Base-by-base conservation (phyloP, 1,139 yeast genomes). In the Suhomyces ambrosiae region DNA sequence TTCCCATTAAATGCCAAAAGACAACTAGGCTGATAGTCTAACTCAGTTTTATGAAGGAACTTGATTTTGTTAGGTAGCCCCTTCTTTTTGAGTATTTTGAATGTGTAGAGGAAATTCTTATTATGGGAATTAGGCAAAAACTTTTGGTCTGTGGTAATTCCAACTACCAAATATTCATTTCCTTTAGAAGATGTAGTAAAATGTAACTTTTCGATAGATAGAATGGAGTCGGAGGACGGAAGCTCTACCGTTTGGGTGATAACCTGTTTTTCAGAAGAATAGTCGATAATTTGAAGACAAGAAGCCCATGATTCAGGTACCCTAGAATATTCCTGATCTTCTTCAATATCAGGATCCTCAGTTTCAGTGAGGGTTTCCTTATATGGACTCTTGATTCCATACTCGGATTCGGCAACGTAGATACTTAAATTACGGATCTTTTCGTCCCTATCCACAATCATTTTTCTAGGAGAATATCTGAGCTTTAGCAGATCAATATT, bases 31-130 rank as follows among this genome's bases (percentile, higher is more conserved):
- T 68, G 62, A 7, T 53, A 63, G 5, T 76, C 80, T 1, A 85
- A 61, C 18, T 62, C 57, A 0, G 97, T 90, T 41, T 69, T 69
- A 58, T 90, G 95, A 3, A 83, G 51, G 18, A 80, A 66, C 30
- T 64, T 60, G 13, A 86, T 49, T 2, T 58, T 49, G 23, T 54
- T 56, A 3, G 63, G 61, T 15, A 43, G 42, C 7, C 42, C 37
- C 8, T 62, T 61, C 17, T 45, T 48, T 18, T 43, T 40, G 4
- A 51, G 46, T 10, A 79, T 58, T 26, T 57, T 65, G 49, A 74
- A 80, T 1, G 79, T 67, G 35, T 67, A 64, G 17, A 83, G 48
- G 45, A 46, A 68, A 9, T 68, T 63, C 6, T 54, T 63, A 1
- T 54, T 45, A 39, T 50, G 49, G 3, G 55, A 47, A 19, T 56